phyloP scores from a whole-genome alignment of 1,284 basidiomycete species.

The Naganishia sp. region DNA sequence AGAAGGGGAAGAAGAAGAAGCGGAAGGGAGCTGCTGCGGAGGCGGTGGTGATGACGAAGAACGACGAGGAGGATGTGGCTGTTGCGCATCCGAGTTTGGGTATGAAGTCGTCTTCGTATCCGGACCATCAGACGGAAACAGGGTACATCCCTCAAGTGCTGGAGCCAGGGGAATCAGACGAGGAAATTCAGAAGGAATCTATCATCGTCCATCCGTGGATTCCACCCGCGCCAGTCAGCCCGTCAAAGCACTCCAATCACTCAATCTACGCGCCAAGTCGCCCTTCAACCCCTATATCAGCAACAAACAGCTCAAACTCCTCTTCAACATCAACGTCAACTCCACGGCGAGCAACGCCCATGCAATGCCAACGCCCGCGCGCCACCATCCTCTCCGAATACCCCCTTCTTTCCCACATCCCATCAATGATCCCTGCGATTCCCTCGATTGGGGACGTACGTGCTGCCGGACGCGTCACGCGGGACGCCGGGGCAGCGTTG shows the following conservation, averaged over 20 bases:
- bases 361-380: too few relatives aligned
- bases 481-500: constrained; percentile 11
- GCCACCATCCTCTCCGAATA: too few relatives aligned
- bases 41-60: background rate
- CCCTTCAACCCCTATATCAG: constrained; percentile 9
- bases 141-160: background rate
- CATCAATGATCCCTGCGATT: background rate
- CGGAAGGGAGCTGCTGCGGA: background rate
- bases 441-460: constrained; percentile 9
- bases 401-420: background rate
- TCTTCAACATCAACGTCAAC: background rate
- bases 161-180: background rate
- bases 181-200: constrained; percentile 15
- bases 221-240: background rate
- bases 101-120: background rate
- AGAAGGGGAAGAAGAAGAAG: constrained; percentile 24
- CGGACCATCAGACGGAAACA: background rate
- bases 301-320: background rate
- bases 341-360: too few relatives aligned
- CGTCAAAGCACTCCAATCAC: background rate
- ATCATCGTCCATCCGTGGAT: constrained; percentile 9
- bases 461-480: constrained; percentile 12
- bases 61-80: background rate
- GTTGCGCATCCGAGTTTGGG: background rate
- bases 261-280: background rate